Conservation (phyloP, 306 rosid genomes). For the Abrus precatorius region DNA sequence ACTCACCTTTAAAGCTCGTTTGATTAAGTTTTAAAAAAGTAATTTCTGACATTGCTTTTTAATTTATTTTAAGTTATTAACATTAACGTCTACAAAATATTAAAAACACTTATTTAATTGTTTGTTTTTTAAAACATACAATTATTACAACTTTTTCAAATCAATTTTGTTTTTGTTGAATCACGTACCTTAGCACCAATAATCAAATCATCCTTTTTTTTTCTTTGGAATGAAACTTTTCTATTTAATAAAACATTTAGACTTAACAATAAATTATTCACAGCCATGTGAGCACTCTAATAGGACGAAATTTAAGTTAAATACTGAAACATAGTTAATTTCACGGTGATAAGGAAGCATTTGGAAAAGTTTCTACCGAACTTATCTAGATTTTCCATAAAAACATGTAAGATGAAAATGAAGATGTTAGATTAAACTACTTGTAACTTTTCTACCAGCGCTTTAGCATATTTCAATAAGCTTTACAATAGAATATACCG, state of each 20-base stretch:
- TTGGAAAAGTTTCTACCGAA: neutral
- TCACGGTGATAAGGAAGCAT: neutral
- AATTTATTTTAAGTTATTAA: no score
- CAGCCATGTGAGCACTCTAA: neutral
- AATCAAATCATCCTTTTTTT: neutral
- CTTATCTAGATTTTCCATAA: neutral
- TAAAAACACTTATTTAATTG: no score
- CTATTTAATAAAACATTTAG: neutral
- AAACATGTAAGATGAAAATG: neutral
- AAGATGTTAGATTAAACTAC: neutral
- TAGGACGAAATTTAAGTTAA: neutral
- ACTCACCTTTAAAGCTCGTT: neutral
- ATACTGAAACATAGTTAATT: neutral
- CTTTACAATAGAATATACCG: neutral
- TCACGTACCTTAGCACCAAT: no score
- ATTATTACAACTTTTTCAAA: no score
- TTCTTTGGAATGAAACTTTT: neutral
- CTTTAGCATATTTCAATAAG: neutral
- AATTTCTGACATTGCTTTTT: no score
- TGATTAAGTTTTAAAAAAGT: neutral
- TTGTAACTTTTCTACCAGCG: neutral
- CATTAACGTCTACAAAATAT: no score
- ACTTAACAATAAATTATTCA: slow-evolving; percentile 22
- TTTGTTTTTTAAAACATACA: no score
- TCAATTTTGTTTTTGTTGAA: no score